Base-by-base conservation (phyloP, 352 stramenopile genomes). In the Phytophthora nicotianae region DNA sequence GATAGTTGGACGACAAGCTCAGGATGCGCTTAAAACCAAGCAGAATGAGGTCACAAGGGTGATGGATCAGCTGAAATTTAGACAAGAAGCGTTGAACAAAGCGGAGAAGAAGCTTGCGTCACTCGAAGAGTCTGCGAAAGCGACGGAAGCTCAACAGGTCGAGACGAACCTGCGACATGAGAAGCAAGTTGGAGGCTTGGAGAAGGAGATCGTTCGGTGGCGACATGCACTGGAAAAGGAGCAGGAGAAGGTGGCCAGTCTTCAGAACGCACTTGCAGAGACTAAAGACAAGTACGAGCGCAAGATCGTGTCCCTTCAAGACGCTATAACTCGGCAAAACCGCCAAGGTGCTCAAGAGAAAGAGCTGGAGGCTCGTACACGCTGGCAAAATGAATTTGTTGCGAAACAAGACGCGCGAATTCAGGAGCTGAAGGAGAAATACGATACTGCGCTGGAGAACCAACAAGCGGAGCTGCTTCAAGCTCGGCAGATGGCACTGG, bases 371-470 rank as follows among this genome's bases (percentile, higher is more conserved):
- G 77, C 75, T 43, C 77, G 68, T 14, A 83, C 71, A 3, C 67
- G 75, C 2, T 92, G 83, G 83, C 77, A 92, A 29, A 89, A 88
- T 23, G 79, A 90, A 2, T 88, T 90, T 51, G 70, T 79, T 4
- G 68, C 76, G 2, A 83, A 86, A 38, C 83, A 92, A 68, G 83
- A 92, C n/a, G 79, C 81, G 1, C 58, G 78, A 1, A 83, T 92
- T 11, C 77, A 92, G 23, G 60, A 79, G 10, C 50, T 92, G 0
- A 92, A 90, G 29, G 65, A 62, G 9, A 92, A 92, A 50, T 92
- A 90, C 45, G 83, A 92, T 42, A 67, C 64, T 20, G 79, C 77
- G 20, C 61, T 92, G 3, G 79, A 88, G 50, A 74, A 64, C 0
- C 83, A 92, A 37, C 81, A 86, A 40, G 13, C 56, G 11, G 83